Conservation (phyloP, 306 rosid species). For the Canavalia ensiformis region DNA sequence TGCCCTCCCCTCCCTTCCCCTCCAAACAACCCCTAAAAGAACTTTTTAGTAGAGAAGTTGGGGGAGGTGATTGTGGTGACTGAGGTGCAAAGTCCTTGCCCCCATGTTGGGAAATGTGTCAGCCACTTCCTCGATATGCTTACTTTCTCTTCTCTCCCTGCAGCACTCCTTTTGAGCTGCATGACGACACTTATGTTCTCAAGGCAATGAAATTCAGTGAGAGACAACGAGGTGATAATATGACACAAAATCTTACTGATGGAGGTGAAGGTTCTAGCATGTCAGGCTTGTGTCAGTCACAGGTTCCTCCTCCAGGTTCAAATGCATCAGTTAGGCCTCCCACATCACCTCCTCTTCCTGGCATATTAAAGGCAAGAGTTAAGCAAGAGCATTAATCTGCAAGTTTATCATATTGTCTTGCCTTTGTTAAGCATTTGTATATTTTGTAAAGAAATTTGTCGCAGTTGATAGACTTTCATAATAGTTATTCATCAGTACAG, state of each 20-base stretch:
- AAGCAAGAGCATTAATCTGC: constrained; percentile 80
- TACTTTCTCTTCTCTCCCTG: constrained; percentile 44
- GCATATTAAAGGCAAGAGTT: constrained; percentile 91
- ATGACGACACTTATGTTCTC: constrained; percentile 89
- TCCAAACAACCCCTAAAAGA: not conserved
- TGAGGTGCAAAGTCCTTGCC: constrained; percentile 34
- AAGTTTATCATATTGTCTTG: constrained; percentile 38
- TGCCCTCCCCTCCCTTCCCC: too few relatives aligned
- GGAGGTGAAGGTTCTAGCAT: constrained; percentile 86
- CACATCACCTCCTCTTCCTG: constrained; percentile 91
- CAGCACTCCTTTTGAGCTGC: constrained; percentile 99
- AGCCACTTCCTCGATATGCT: constrained; percentile 28
- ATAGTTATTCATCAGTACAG: constrained; percentile 51
- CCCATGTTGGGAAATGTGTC: constrained; percentile 28
- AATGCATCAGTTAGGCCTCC: constrained; percentile 72
- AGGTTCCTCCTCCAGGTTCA: constrained; percentile 59
- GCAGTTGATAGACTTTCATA: constrained; percentile 44
- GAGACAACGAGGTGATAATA: constrained; percentile 64
- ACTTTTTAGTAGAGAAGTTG: not conserved
- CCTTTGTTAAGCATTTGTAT: constrained; percentile 63
- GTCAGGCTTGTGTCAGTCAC: constrained; percentile 71
- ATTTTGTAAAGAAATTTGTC: constrained; percentile 68
- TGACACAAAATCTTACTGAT: constrained; percentile 58
- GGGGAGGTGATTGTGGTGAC: constrained; percentile 2
- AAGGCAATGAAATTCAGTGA: constrained; percentile 90